Conservation (phyloP, 768 basidiomycete species). For the Boletus speciosus region DNA sequence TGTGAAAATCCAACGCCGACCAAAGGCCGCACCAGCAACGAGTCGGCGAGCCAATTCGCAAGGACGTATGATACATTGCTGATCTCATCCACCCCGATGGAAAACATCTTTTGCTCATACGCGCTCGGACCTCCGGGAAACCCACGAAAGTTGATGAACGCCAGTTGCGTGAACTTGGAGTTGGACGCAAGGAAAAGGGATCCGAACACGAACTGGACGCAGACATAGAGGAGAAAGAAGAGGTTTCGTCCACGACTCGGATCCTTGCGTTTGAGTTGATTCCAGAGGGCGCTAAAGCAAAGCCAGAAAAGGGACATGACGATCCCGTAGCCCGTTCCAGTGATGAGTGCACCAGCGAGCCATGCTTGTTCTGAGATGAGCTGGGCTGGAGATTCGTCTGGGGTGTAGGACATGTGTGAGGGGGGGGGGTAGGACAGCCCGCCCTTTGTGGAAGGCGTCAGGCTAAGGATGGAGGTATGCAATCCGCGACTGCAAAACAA, state of each 20-base stretch:
- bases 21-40: constrained; percentile 18
- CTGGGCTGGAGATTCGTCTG: constrained; percentile 15
- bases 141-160: constrained; percentile 28
- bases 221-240: constrained; percentile 24
- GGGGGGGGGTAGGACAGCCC: constrained; percentile 1
- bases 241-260: constrained; percentile 13
- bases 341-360: constrained; percentile 27
- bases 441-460: neutral
- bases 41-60: constrained; percentile 27
- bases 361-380: constrained; percentile 26
- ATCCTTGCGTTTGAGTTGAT: constrained; percentile 14
- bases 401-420: constrained; percentile 17
- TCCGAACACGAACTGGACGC: constrained; percentile 21
- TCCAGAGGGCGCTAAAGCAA: constrained; percentile 19
- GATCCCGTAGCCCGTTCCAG: constrained; percentile 26
- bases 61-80: constrained; percentile 26
- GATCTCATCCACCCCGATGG: constrained; percentile 24
- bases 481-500: no score
- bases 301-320: constrained; percentile 25
- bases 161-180: constrained; percentile 28
- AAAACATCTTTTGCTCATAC: constrained; percentile 27
- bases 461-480: neutral
- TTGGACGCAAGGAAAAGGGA: constrained; percentile 27
- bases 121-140: constrained; percentile 26
- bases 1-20: neutral